Base-by-base conservation (phyloP, 768 basidiomycete species). In the Rhodotorula babjevae region DNA sequence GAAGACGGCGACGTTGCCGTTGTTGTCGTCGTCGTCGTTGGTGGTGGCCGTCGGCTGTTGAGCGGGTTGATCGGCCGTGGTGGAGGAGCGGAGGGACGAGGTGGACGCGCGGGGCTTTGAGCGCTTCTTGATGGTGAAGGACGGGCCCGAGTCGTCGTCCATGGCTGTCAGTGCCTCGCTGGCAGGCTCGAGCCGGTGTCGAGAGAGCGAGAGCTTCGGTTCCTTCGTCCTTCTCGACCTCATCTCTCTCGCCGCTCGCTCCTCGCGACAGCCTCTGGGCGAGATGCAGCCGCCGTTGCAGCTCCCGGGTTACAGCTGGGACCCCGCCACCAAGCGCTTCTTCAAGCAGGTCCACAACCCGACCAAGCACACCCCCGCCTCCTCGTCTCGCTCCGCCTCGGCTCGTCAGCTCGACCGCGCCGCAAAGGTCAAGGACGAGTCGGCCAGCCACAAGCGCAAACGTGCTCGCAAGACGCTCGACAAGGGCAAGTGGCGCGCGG, bases 1-100 rank as follows among this genome's bases (percentile, higher is more conserved):
- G 21, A 73, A 60, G 29, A 76, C 69, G 3, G 68, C 63, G 21
- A 68, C 67, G 59, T 66, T 69, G 12, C 76, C 76, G 5, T 40
- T 67, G 3, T 60, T 69, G 27, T 71, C 69, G 1, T 50, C 61
- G 31, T 44, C 61, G 18, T 11, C 63, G 14, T 10, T 0, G 15
- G 9, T 33, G 44, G 0, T 14, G 21, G 21, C 46, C 44, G 12
- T 0, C 9, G 25, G 33, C 55, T 50, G 21, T 19, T 10, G 25
- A 53, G 59, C 9, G 66, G 60, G 42, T n/a, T 52, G 49, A 61
- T 57, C 44, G 50, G 59, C 15, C 40, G 66, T 36, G 11, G 65
- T 53, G 27, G 62, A 25, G 19, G 70, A 63, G n/a, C 65, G 42
- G 21, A 40, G 8, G 1, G 46, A 1, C 16, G 29, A 18, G 7